Base-by-base conservation (phyloP, 306 rosid genomes). In the Glycine tomentella region DNA sequence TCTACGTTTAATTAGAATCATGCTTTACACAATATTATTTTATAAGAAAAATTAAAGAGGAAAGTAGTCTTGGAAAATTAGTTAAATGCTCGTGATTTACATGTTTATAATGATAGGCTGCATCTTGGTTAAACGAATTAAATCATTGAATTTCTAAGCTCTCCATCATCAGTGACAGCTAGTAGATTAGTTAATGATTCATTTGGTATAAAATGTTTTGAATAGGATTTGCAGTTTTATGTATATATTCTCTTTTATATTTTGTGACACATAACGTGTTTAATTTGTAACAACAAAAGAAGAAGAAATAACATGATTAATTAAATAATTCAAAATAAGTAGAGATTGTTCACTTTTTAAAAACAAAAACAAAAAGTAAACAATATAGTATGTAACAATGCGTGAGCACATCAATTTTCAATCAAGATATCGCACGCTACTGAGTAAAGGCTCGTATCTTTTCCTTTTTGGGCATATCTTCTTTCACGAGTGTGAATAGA, bases 111-210 rank as follows among this genome's bases (percentile, higher is more conserved):
- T 77, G 65, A 77, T 59, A 58, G 7, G 40, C 64, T 77, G 64
- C 83, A 76, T 71, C 72, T 73, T 73, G 78, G 74, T 79, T 62
- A 66, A 84, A 84, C 58, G 44, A 67, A 74, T 79, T 72, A 55
- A 65, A 69, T 68, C 52, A 84, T 73, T 46, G 58, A 57, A 64
- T 65, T 9, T 77, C 13, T 5, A 38, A 25, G 56, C 44, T 58
- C n/a, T 77, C 33, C 78, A 80, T 74, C 78, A 74, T 75, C 52
- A 68, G 5, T 58, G 81, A 69, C 78, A 84, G 81, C 75, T 74
- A 68, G 55, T 68, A 62, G 78, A 73, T 59, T 70, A 42, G 69
- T 55, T 78, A 79, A 75, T 17, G 33, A 79, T 82, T 56, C 82
- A 79, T 59, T 69, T 16, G 69, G 80, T 33, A 75, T 36, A 61